phyloP scores from a whole-genome alignment of 176 grass and related monocot species.

The Saccharum officinarum region DNA sequence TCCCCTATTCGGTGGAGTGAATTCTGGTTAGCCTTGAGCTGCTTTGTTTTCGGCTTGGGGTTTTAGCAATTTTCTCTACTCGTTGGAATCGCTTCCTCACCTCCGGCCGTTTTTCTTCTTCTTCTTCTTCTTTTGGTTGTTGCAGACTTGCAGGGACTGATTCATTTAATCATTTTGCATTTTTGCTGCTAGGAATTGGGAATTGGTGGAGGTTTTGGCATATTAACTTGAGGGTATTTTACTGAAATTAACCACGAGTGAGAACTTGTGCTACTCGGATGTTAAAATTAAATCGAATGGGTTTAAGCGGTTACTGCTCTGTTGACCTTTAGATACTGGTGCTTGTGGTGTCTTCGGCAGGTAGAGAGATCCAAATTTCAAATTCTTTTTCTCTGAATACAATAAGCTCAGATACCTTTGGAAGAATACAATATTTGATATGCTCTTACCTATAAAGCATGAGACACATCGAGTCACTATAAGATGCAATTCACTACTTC shows the following conservation, averaged over 20 bases:
- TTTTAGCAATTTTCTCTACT: neutral
- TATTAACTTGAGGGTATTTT: neutral
- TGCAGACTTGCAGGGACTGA: neutral
- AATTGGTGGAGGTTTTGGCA: neutral
- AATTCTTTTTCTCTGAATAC: neutral
- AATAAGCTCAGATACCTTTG: neutral
- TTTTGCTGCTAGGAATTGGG: neutral
- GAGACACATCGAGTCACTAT: neutral
- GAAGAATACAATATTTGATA: neutral
- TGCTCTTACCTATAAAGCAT: conserved; percentile 6
- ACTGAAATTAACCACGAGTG: neutral
- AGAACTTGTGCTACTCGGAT: neutral
- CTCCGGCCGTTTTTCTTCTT: neutral
- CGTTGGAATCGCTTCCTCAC: neutral
- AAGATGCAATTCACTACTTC: neutral
- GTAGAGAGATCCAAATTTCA: neutral
- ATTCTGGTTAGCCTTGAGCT: neutral
- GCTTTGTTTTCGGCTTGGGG: neutral
- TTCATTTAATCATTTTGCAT: neutral
- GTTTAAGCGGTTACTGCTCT: neutral
- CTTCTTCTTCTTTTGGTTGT: neutral
- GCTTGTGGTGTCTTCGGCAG: neutral
- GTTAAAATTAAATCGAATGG: neutral
- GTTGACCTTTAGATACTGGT: neutral
- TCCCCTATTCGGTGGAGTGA: neutral